These are phyloP conservation scores for Hanseniaspora meyeri DNA, from an alignment of 805 yeast genomes.

Conservation along the genomic window DNA sequence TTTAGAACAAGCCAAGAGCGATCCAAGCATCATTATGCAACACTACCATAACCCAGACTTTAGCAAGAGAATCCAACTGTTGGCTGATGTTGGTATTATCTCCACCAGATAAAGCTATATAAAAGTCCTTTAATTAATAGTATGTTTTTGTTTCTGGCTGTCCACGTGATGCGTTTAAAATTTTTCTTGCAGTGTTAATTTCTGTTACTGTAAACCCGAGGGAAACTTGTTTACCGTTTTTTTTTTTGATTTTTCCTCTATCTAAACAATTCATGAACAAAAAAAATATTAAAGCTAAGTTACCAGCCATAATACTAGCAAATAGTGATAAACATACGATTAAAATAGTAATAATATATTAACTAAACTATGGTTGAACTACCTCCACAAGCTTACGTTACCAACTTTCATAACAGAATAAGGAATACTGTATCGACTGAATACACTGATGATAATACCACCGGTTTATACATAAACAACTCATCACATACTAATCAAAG, in stretches of 20 bases:
- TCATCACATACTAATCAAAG: not conserved
- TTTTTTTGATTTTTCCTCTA: not conserved
- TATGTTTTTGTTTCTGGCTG: not conserved
- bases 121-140: not conserved
- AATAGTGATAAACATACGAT: no score
- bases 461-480: slow-evolving; percentile 5
- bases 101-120: slow-evolving; percentile 40
- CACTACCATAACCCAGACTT: slow-evolving; percentile 96
- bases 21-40: slow-evolving; percentile 93
- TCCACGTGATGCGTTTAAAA: not conserved
- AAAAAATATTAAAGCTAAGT: not conserved
- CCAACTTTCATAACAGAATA: slow-evolving; percentile 13
- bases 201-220: no score
- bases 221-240: not conserved
- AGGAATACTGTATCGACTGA: slow-evolving; percentile 1
- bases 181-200: no score
- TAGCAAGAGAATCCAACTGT: slow-evolving; percentile 69
- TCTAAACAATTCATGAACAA: no score
- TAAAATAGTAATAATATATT: no score
- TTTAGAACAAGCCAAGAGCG: slow-evolving; percentile 80
- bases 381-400: slow-evolving; percentile 11
- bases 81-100: slow-evolving; percentile 94
- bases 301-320: not conserved
- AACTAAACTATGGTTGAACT: slow-evolving; percentile 10
- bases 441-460: slow-evolving; percentile 1